These are phyloP conservation scores for Monotropa hypopitys DNA, from an alignment of 179 eudicot genomes.

Conservation along the genomic window DNA sequence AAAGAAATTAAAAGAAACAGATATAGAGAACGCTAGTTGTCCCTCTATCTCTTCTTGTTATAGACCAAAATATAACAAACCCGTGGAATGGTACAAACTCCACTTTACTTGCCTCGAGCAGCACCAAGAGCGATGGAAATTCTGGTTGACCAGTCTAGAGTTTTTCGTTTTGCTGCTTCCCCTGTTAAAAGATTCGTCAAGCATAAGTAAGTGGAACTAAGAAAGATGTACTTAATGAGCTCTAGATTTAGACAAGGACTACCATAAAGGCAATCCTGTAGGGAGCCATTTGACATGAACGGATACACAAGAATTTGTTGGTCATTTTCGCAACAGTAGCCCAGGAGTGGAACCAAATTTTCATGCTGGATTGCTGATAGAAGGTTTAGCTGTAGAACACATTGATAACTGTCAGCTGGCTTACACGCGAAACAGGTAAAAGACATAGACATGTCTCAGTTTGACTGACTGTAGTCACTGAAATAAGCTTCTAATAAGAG, in stretches of 20 bases:
- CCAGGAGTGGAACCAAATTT: slow-evolving; percentile 45
- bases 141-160: slow-evolving; percentile 49
- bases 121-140: slow-evolving; percentile 47
- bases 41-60: not conserved
- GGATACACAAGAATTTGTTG: slow-evolving; percentile 57
- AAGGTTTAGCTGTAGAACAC: slow-evolving; percentile 32
- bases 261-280: slow-evolving; percentile 52
- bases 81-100: not conserved
- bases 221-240: not conserved
- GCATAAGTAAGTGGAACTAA: not conserved
- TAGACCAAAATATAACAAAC: not conserved
- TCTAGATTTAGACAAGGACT: slow-evolving; percentile 7
- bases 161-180: slow-evolving; percentile 35
- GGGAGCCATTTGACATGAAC: slow-evolving; percentile 50
- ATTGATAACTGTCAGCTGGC: slow-evolving; percentile 7
- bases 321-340: slow-evolving; percentile 46
- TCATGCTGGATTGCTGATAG: slow-evolving; percentile 42
- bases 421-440: not conserved
- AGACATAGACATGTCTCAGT: not conserved
- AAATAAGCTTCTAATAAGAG: no score
- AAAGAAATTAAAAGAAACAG: no score
- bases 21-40: not conserved
- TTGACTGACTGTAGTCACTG: no score
- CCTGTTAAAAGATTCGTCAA: slow-evolving; percentile 19
- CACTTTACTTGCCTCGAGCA: slow-evolving; percentile 37